Evolutionary conservation across 2,329 filamentous ascomycete genomes (phyloP).

Genomic region (Sporothrix brasiliensis): DNA sequence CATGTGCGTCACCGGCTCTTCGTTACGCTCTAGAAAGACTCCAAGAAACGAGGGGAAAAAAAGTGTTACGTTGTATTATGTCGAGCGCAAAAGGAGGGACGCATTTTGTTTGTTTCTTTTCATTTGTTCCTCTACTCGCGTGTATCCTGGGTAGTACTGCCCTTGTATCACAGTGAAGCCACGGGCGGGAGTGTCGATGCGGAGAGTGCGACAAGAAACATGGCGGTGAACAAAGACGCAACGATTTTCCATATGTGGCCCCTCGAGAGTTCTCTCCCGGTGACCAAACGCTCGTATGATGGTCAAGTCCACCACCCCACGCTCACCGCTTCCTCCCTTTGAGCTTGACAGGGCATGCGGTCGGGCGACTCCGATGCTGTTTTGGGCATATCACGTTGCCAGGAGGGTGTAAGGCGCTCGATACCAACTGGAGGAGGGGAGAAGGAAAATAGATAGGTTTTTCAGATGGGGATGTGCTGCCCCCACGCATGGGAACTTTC

Average conservation of each 20-base stretch:
- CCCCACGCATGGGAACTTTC: too few relatives aligned
- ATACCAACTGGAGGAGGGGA: background rate
- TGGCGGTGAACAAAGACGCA: slow-evolving; percentile 1
- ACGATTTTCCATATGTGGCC: too few relatives aligned
- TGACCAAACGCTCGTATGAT: background rate
- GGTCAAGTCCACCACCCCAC: background rate
- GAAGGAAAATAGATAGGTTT: too few relatives aligned
- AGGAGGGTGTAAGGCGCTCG: background rate
- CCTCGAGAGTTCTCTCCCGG: too few relatives aligned
- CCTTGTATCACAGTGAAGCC: background rate
- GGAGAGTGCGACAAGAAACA: background rate
- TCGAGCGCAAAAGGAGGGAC: background rate
- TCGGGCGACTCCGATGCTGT: background rate
- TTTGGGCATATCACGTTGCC: background rate
- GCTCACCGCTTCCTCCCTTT: slow-evolving; percentile 3
- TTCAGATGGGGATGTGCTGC: too few relatives aligned
- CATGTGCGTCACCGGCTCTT: background rate
- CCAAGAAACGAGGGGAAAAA: background rate
- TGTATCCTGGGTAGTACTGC: background rate
- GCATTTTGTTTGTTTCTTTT: background rate
- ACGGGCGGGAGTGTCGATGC: background rate
- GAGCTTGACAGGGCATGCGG: background rate
- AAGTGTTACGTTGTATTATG: background rate
- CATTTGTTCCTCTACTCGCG: background rate
- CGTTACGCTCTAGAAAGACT: background rate